Conservation (phyloP, 495 filamentous ascomycete species). For the Penicillium cosmopolitanum region DNA sequence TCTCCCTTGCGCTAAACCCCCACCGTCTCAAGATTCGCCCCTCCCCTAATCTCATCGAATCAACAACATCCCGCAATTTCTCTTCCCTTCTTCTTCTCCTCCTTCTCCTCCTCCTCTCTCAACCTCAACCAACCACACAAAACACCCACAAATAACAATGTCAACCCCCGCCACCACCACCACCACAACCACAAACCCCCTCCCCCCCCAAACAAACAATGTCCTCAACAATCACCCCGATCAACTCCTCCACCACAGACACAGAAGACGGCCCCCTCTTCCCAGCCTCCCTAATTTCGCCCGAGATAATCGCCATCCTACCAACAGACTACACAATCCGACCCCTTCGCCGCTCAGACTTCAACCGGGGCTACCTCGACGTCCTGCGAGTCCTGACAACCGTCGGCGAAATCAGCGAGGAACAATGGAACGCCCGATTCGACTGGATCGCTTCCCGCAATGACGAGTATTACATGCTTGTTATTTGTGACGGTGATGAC, state of each 20-base stretch:
- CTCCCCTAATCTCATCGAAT: slow-evolving; percentile 13
- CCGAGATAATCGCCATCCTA: slow-evolving; percentile 67
- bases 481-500: slow-evolving; percentile 71
- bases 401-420: slow-evolving; percentile 83
- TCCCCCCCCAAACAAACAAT: slow-evolving; percentile 39
- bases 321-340: slow-evolving; percentile 84
- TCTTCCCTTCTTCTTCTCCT: slow-evolving; percentile 8
- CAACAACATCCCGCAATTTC: slow-evolving; percentile 15
- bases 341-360: slow-evolving; percentile 78
- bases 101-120: slow-evolving; percentile 8
- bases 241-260: slow-evolving; percentile 38
- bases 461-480: slow-evolving; percentile 83
- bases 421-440: slow-evolving; percentile 76
- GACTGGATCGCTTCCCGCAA: slow-evolving; percentile 80
- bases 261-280: slow-evolving; percentile 68
- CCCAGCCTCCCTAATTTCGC: slow-evolving; percentile 74
- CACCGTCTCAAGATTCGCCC: slow-evolving; percentile 23
- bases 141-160: slow-evolving; percentile 17
- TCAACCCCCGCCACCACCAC: slow-evolving; percentile 23
- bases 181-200: slow-evolving; percentile 13
- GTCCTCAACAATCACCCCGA: slow-evolving; percentile 21
- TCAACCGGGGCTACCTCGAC: slow-evolving; percentile 75
- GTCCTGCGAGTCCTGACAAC: slow-evolving; percentile 89
- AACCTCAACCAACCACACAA: not conserved
- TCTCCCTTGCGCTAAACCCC: slow-evolving; percentile 28